Evolutionary conservation across 2,329 filamentous ascomycete species (phyloP).

Genomic region (Gyromitra esculenta): DNA sequence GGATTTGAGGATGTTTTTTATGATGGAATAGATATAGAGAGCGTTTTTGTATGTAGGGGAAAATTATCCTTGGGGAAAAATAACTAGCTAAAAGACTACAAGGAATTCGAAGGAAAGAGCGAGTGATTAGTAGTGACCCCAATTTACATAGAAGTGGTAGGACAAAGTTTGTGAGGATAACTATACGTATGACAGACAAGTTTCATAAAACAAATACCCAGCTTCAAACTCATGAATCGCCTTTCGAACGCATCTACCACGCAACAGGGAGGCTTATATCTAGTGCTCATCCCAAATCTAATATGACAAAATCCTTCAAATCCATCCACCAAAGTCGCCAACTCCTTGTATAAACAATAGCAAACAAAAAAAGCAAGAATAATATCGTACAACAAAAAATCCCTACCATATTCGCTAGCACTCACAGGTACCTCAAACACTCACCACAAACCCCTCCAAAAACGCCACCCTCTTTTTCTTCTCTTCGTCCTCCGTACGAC

Average conservation of each 20-base stretch:
- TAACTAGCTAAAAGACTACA: too few species aligned
- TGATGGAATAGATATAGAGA: neutral
- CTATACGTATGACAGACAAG: neutral
- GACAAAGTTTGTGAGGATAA: too few species aligned
- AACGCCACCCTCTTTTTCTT: slow-evolving; percentile 72
- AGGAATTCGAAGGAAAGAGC: neutral
- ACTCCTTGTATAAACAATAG: slow-evolving; percentile 29
- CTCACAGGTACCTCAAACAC: slow-evolving; percentile 21
- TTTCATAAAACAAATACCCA: neutral
- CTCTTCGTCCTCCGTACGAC: slow-evolving; percentile 73
- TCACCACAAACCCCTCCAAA: slow-evolving; percentile 68
- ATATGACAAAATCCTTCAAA: neutral
- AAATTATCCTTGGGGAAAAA: too few species aligned
- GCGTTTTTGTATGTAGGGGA: too few species aligned
- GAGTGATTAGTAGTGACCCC: neutral
- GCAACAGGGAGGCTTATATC: neutral
- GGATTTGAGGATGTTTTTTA: neutral
- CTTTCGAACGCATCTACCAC: neutral
- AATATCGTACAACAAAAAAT: neutral
- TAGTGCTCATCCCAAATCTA: neutral
- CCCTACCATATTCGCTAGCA: neutral
- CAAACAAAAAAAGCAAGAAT: slow-evolving; percentile 3
- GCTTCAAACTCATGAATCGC: neutral
- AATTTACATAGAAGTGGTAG: too few species aligned
- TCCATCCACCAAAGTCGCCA: neutral